Base-by-base conservation (phyloP, 2,329 filamentous ascomycete species). In the Colletotrichum musae region DNA sequence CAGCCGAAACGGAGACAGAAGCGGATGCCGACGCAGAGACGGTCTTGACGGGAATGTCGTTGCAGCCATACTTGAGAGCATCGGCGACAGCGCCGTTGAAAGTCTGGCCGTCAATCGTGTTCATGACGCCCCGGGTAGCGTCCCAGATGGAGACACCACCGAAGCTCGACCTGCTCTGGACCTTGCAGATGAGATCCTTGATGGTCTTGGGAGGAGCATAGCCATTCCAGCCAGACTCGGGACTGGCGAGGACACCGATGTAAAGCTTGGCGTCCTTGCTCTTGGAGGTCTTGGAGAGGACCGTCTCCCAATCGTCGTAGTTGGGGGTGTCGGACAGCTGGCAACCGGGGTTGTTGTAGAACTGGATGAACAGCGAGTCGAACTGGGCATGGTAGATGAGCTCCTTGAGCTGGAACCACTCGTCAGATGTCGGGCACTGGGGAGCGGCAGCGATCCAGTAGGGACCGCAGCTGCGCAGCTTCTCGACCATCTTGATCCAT, bases 71-170 rank as follows among this genome's bases (percentile, higher is more conserved):
- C 67, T 75, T 64, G 54, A 85, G 75, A 10, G 80, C 79, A 50
- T 82, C 79, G 28, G 79, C 71, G 32, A 80, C 76, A 50, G 78
- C 74, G 56, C 82, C 70, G 68, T 81, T 77, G 70, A 80, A 85
- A 26, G 70, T 73, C 73, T 82, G 80, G 52, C 77, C 79, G 18
- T 74, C 50, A 50, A 76, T 70, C 5, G 72, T 15, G 71, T 83
- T 82, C 1, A 58, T 56, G 10, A 72, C 73, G 24, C 78, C 81
- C 6, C 75, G 77, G 36, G 76, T 79, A 26, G 81, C 77, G 58
- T 86, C 84, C 83, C 82, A 86, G 21, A 86, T 73, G 53, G 83
- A 84, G 56, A 85, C 74, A 72, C 84, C 84, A 16, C 82, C 84
- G 63, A 85, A 86, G 70, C 80, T 76, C 6, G 72, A n/a, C 18